phyloP scores from a whole-genome alignment of 345 rosid species.

The Heritiera fomes region DNA sequence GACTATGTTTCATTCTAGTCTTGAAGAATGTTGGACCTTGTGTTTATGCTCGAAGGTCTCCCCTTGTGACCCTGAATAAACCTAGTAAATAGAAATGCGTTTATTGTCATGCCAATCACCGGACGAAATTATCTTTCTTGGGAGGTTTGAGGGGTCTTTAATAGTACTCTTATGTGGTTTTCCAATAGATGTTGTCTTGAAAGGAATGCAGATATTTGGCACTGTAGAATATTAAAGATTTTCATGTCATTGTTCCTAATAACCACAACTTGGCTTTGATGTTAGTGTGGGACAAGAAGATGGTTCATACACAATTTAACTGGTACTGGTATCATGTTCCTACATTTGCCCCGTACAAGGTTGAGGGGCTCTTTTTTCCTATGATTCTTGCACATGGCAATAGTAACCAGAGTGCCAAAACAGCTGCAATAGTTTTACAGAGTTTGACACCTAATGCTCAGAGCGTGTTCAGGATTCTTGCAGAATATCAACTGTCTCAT shows the following conservation, averaged over 20 bases:
- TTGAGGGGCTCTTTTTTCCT: conserved; percentile 83
- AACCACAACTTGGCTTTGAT: conserved; percentile 1
- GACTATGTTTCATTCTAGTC: neutral
- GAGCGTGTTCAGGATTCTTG: conserved; percentile 85
- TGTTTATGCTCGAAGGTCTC: neutral
- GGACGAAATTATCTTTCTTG: neutral
- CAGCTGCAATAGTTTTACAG: conserved; percentile 85
- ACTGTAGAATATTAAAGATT: neutral
- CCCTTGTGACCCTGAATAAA: neutral
- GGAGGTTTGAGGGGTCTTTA: neutral
- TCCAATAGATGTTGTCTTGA: neutral
- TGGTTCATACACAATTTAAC: conserved; percentile 85
- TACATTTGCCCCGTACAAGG: conserved; percentile 78
- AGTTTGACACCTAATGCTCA: conserved; percentile 95
- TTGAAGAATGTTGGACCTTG: neutral
- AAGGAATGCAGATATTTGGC: conserved; percentile 3
- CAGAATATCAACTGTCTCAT: conserved; percentile 74
- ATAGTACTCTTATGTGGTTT: neutral
- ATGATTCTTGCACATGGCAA: conserved; percentile 74
- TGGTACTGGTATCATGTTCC: conserved; percentile 94
- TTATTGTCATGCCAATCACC: neutral
- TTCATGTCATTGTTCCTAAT: conserved; percentile 15
- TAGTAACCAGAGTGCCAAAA: conserved; percentile 71
- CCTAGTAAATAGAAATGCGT: neutral
- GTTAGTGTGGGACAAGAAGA: conserved; percentile 98